Conservation (phyloP, 805 yeast genomes). For the Tetrapisispora iriomotensis region DNA sequence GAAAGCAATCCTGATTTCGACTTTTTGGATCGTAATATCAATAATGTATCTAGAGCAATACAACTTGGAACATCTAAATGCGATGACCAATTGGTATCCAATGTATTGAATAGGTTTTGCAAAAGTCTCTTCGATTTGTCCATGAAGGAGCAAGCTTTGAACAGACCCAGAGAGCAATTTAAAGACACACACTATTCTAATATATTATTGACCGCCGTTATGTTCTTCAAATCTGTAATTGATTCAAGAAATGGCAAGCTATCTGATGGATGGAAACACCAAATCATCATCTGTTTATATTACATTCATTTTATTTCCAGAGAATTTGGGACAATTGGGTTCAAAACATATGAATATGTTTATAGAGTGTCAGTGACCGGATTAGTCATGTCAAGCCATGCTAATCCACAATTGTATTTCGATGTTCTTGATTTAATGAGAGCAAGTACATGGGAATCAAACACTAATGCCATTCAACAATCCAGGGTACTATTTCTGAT, state of each 20-base stretch:
- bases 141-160: conserved; percentile 7
- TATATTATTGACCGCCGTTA: conserved; percentile 14
- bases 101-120: conserved; percentile 7
- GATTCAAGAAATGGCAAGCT: conserved; percentile 1
- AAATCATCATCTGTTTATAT: conserved; percentile 12
- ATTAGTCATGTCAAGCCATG: conserved; percentile 1
- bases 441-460: conserved; percentile 6
- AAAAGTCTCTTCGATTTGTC: conserved; percentile 9
- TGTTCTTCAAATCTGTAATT: conserved; percentile 12
- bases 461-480: conserved; percentile 12
- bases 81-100: neutral
- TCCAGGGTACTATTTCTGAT: conserved; percentile 19
- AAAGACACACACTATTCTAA: conserved; percentile 11
- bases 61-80: conserved; percentile 10
- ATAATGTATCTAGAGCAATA: conserved; percentile 15
- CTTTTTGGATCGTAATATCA: conserved; percentile 8
- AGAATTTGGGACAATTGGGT: conserved; percentile 21
- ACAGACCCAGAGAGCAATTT: conserved; percentile 8
- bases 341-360: conserved; percentile 21
- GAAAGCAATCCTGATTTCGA: neutral
- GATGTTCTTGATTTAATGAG: conserved; percentile 10
- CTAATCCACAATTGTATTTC: conserved; percentile 1
- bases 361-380: conserved; percentile 13
- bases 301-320: conserved; percentile 16
- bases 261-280: conserved; percentile 9